Percentiles rank a stretch among this genome's conserved stretches.
These are phyloP conservation scores for Phascolomyces articulosus DNA, from an alignment of 371 early-diverging fungal genomes.

Conservation along the genomic window DNA sequence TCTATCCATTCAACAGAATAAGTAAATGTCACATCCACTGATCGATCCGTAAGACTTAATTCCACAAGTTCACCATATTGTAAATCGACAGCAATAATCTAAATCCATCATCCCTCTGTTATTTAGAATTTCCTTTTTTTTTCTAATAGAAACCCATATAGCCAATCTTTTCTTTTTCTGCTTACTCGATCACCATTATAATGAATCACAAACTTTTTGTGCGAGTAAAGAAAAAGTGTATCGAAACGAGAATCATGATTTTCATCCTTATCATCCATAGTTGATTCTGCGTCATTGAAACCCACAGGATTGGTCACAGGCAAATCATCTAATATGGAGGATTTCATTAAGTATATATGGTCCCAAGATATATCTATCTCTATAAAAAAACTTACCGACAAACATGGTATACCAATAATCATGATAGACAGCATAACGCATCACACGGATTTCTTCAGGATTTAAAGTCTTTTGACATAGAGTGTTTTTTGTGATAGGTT, in stretches of 20 bases:
- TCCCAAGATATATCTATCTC: too few relatives aligned
- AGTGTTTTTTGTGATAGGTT: constrained; percentile 20
- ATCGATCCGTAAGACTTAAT: constrained; percentile 17
- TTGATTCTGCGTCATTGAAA: constrained; percentile 9
- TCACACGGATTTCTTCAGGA: constrained; percentile 50
- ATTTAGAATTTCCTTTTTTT: background rate
- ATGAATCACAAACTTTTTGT: constrained; percentile 59
- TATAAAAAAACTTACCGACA: constrained; percentile 49
- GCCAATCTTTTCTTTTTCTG: background rate
- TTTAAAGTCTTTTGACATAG: constrained; percentile 53
- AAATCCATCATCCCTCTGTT: background rate
- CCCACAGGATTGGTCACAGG: constrained; percentile 61
- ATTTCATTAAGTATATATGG: too few relatives aligned
- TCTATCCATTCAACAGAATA: constrained; percentile 73
- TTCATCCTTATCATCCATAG: constrained; percentile 26
- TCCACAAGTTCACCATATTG: constrained; percentile 42
- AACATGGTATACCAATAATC: constrained; percentile 78
- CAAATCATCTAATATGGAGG: constrained; percentile 45
- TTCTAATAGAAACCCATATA: background rate
- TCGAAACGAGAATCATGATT: constrained; percentile 26
- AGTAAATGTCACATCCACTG: constrained; percentile 63
- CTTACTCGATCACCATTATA: constrained; percentile 63
- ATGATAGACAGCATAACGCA: constrained; percentile 66
- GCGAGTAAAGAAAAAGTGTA: constrained; percentile 59
- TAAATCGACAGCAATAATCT: constrained; percentile 61